A percentile compares a stretch with the other conserved stretches of the same genome.
Conservation (phyloP, 2,329 filamentous ascomycete species). For the Botrytis porri region DNA sequence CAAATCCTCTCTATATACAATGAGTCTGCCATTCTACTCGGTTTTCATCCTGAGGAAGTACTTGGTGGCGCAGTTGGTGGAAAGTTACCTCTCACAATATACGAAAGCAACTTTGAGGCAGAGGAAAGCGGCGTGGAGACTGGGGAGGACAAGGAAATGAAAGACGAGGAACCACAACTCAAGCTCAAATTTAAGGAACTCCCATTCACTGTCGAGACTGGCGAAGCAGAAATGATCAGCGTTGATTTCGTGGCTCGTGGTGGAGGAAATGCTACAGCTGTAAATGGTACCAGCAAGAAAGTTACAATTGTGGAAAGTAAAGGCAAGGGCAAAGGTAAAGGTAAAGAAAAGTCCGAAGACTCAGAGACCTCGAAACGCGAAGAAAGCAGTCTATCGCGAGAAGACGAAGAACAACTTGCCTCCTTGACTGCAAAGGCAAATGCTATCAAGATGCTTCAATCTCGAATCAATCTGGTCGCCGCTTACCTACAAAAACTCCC, state of each 20-base stretch:
- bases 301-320: conserved; percentile 32
- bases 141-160: conserved; percentile 68
- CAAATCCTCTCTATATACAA: conserved; percentile 74
- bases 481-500: conserved; percentile 76
- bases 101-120: conserved; percentile 79
- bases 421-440: conserved; percentile 83
- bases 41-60: conserved; percentile 72
- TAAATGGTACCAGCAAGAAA: conserved; percentile 39
- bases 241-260: conserved; percentile 89
- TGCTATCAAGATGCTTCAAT: conserved; percentile 88
- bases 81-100: conserved; percentile 85
- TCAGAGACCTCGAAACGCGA: conserved; percentile 41
- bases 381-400: conserved; percentile 53
- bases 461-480: conserved; percentile 67
- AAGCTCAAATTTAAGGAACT: conserved; percentile 78
- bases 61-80: conserved; percentile 60
- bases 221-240: conserved; percentile 96
- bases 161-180: conserved; percentile 55
- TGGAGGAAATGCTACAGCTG: conserved; percentile 73
- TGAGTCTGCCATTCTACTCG: conserved; percentile 79
- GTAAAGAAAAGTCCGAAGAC: conserved; percentile 33
- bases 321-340: conserved; percentile 36
- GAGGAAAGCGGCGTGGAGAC: conserved; percentile 52
- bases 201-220: conserved; percentile 85
- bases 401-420: conserved; percentile 60